Evolutionary conservation across 371 early-diverging fungal genomes (phyloP), one percentile per base, ranked within the genome.

Genomic region (Mortierella polycephala): DNA sequence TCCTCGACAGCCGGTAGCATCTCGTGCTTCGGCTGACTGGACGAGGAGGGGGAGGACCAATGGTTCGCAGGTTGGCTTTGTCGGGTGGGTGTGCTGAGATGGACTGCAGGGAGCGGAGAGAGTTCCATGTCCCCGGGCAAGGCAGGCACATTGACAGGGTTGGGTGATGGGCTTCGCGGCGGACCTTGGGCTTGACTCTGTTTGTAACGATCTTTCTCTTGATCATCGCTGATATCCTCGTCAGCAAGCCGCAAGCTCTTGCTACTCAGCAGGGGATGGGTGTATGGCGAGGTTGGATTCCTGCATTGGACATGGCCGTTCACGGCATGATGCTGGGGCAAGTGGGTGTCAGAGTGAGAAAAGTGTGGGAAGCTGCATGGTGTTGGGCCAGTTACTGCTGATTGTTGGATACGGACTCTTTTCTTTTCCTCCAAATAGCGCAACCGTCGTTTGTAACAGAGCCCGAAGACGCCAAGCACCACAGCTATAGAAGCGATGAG

Each of bases 391-490:
- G 42, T 7, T 41, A 42, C 21, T 41, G 18, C 18, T 39, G 58
- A 7, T 39, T 2, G 20, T 14, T 1, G 30, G 21, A 14, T 55
- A 37, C 60, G 60, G 18, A 37, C 37, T n/a, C 7, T 23, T 2
- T 23, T 53, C 9, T 18, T 21, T 20, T 11, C 45, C 51, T 12
- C 4, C 30, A 30, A 30, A 30, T 30, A 30, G 4, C 30, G 30
- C 30, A 30, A 30, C 30, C 18, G 61, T 14, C 39, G 21, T 40
- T 37, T 49, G 64, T 41, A 21, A 39, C 56, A 64, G 45, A 45
- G 45, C 5, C 53, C 46, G 10, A 63, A 30, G 0, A 45, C 45
- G 30, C 41, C 54, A 39, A 12, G 7, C 10, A 64, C 57, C 20
- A 57, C 16, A 18, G 47, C 50, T 7, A 47, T 20, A 10, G 64